Percentiles rank a stretch among this genome's conserved stretches.
Conservation (phyloP, 1,284 basidiomycete genomes). For the Ustilago trichophora region DNA sequence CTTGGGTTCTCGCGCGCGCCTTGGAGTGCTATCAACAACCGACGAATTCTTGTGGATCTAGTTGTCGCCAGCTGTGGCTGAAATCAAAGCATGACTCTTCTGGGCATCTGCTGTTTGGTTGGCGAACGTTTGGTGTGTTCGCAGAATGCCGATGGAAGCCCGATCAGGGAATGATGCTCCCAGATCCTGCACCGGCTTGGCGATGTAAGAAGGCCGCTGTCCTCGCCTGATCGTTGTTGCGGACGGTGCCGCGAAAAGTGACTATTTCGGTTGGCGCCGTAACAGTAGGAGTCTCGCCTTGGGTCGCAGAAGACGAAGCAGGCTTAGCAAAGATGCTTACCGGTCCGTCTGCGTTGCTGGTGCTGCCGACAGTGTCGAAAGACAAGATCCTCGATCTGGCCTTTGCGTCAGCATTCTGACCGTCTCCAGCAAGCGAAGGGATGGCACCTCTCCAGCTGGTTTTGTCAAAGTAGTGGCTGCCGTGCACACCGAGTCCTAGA, state of each 20-base stretch:
- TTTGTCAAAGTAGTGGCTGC: slow-evolving; percentile 57
- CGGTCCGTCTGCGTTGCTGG: not conserved
- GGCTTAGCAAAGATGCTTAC: slow-evolving; percentile 24
- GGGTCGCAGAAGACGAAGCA: too few species aligned
- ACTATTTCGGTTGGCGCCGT: too few species aligned
- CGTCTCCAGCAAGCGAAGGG: slow-evolving; percentile 34
- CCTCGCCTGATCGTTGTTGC: slow-evolving; percentile 30
- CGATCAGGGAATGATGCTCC: slow-evolving; percentile 2
- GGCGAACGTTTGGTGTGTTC: too few species aligned
- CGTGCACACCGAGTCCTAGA: slow-evolving; percentile 54
- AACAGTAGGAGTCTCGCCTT: too few species aligned
- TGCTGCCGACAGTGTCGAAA: slow-evolving; percentile 20
- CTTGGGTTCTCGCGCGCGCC: too few species aligned
- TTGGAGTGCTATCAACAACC: too few species aligned
- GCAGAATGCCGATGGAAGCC: too few species aligned
- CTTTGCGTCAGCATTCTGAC: not conserved
- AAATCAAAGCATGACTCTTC: not conserved
- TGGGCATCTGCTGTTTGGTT: too few species aligned
- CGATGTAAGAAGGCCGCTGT: slow-evolving; percentile 22
- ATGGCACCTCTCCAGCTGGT: slow-evolving; percentile 57
- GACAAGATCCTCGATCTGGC: slow-evolving; percentile 5
- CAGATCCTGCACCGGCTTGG: not conserved
- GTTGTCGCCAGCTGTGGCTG: too few species aligned
- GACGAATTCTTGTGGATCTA: too few species aligned
- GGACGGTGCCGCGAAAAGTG: not conserved